phyloP scores from a whole-genome alignment of 768 basidiomycete species.

The Boletus rubescentipes region DNA sequence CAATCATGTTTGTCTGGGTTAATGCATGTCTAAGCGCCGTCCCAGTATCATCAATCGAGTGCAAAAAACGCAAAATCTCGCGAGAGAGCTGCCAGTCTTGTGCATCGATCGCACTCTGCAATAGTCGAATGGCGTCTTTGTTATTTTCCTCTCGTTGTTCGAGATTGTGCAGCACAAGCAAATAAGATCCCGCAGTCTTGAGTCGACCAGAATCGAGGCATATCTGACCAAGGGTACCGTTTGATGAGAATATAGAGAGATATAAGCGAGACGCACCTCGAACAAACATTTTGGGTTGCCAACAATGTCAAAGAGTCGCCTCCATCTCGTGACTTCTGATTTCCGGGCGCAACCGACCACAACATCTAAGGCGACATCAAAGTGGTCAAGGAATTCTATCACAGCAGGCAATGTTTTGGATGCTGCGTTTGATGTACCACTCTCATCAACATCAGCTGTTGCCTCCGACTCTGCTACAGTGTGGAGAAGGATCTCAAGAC shows the following conservation, averaged over 20 bases:
- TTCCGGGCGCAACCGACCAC: slow-evolving; percentile 96
- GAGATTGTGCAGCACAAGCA: slow-evolving; percentile 90
- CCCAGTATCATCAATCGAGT: slow-evolving; percentile 89
- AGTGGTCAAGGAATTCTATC: slow-evolving; percentile 92
- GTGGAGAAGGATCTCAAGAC: slow-evolving; percentile 92
- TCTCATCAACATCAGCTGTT: slow-evolving; percentile 32
- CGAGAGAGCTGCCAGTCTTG: slow-evolving; percentile 91
- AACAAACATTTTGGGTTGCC: slow-evolving; percentile 90
- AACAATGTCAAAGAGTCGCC: slow-evolving; percentile 81
- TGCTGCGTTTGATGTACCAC: slow-evolving; percentile 17
- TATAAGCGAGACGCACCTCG: slow-evolving; percentile 55
- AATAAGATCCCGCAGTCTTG: slow-evolving; percentile 88
- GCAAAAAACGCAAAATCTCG: slow-evolving; percentile 89
- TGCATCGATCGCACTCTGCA: slow-evolving; percentile 70
- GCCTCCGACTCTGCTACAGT: slow-evolving; percentile 88
- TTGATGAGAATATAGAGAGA: neutral
- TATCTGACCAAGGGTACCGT: slow-evolving; percentile 45
- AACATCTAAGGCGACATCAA: slow-evolving; percentile 87
- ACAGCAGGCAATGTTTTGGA: slow-evolving; percentile 56
- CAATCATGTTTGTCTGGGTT: slow-evolving; percentile 44
- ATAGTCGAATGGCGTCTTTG: slow-evolving; percentile 76
- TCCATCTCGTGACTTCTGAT: slow-evolving; percentile 92
- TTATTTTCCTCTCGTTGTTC: slow-evolving; percentile 82
- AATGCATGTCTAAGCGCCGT: slow-evolving; percentile 63
- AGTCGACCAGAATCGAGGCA: slow-evolving; percentile 72